These are phyloP conservation scores for Globisporangium yorkense DNA, from an alignment of 352 stramenopile species.

Conservation along the genomic window DNA sequence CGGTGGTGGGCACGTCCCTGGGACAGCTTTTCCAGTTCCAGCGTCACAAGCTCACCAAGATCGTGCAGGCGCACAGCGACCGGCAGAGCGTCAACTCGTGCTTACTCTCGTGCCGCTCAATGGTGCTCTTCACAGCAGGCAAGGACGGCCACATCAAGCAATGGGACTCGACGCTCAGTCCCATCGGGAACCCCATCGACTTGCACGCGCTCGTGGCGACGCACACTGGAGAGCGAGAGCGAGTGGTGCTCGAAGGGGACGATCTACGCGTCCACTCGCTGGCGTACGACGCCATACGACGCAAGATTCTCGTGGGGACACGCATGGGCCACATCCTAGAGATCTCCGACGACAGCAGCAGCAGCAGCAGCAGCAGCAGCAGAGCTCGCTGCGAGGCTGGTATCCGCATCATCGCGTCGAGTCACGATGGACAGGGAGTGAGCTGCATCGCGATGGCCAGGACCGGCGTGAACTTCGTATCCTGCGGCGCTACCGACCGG, in stretches of 20 bases:
- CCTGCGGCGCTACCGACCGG: conserved; percentile 32
- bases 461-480: conserved; percentile 43
- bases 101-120: conserved; percentile 52
- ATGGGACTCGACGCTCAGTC: conserved; percentile 72
- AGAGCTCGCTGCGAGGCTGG: background rate
- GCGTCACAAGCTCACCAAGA: conserved; percentile 38
- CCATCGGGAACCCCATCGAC: conserved; percentile 66
- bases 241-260: conserved; percentile 27
- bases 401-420: conserved; percentile 39
- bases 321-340: conserved; percentile 50
- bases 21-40: conserved; percentile 73
- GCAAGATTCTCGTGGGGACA: conserved; percentile 56
- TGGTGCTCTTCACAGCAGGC: conserved; percentile 71
- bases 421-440: conserved; percentile 25
- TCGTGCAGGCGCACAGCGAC: conserved; percentile 53
- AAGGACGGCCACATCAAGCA: conserved; percentile 76
- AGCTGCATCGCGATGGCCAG: conserved; percentile 18
- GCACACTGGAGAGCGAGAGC: background rate
- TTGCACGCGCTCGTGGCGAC: conserved; percentile 28
- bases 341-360: conserved; percentile 24
- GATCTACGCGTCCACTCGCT: conserved; percentile 70
- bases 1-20: conserved; percentile 52
- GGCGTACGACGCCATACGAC: conserved; percentile 45
- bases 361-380: background rate
- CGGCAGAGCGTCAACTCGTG: conserved; percentile 51